Conservation (phyloP, 1,139 yeast species). For the Citeromyces hawaiiensis region DNA sequence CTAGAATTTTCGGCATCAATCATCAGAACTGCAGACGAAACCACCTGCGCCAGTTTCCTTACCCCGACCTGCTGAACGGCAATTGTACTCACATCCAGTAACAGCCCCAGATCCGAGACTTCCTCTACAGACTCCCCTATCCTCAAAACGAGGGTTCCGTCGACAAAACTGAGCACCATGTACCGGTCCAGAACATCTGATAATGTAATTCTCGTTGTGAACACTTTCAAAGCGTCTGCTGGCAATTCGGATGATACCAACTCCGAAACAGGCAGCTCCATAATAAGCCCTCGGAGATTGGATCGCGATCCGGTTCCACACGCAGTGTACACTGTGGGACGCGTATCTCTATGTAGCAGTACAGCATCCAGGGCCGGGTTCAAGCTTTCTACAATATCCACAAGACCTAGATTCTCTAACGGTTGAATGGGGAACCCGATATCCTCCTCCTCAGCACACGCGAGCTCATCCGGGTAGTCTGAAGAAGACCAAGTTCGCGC, state of each 20-base stretch:
- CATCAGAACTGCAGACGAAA: slow-evolving; percentile 61
- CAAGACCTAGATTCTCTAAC: slow-evolving; percentile 45
- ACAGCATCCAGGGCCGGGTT: slow-evolving; percentile 46
- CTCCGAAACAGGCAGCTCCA: slow-evolving; percentile 47
- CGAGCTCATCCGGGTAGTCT: slow-evolving; percentile 15
- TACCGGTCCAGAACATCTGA: slow-evolving; percentile 44
- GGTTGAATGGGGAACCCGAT: slow-evolving; percentile 19
- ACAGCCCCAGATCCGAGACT: slow-evolving; percentile 52
- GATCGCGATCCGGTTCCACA: slow-evolving; percentile 28
- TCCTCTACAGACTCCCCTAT: slow-evolving; percentile 76
- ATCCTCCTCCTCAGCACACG: slow-evolving; percentile 17
- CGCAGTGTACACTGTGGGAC: slow-evolving; percentile 18
- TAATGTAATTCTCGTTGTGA: slow-evolving; percentile 37
- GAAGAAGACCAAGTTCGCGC: slow-evolving; percentile 18
- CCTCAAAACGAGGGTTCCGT: slow-evolving; percentile 60
- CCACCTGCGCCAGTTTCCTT: slow-evolving; percentile 57
- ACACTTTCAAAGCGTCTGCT: slow-evolving; percentile 41
- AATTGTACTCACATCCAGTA: slow-evolving; percentile 45
- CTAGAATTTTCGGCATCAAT: slow-evolving; percentile 21
- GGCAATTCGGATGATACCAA: slow-evolving; percentile 69
- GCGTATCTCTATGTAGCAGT: slow-evolving; percentile 17
- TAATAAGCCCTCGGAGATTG: slow-evolving; percentile 34
- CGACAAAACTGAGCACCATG: slow-evolving; percentile 52
- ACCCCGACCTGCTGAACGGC: slow-evolving; percentile 60
- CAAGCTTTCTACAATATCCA: slow-evolving; percentile 36